These are phyloP conservation scores for Plectosphaerella sp. DNA, from an alignment of 2,329 filamentous ascomycete species.

Conservation along the genomic window DNA sequence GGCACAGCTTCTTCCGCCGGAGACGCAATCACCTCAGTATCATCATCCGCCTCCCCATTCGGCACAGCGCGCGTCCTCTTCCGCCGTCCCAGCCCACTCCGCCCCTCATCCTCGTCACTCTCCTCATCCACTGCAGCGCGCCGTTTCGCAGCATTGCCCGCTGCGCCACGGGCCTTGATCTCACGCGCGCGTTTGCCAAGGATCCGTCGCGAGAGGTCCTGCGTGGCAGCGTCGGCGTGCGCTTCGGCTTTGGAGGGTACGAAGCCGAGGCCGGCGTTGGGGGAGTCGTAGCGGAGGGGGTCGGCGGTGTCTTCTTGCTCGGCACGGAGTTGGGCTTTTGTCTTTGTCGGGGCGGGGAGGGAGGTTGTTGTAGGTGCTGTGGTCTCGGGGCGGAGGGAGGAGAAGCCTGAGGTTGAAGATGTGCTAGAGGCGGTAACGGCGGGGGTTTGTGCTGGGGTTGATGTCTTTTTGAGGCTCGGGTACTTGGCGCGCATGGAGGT, in stretches of 20 bases:
- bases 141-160: constrained; percentile 5
- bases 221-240: constrained; percentile 17
- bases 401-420: constrained; percentile 8
- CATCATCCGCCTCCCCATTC: not conserved
- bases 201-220: constrained; percentile 24
- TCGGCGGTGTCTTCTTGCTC: constrained; percentile 8
- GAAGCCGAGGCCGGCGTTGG: constrained; percentile 39
- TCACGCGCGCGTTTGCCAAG: constrained; percentile 13
- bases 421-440: constrained; percentile 7
- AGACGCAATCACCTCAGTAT: not conserved
- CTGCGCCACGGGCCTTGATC: not conserved
- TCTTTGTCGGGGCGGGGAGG: not conserved
- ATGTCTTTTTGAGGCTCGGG: constrained; percentile 6
- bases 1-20: no score
- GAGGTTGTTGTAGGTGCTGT: constrained; percentile 1
- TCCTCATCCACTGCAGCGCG: constrained; percentile 13
- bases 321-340: not conserved
- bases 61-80: constrained; percentile 21
- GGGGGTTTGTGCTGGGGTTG: constrained; percentile 6
- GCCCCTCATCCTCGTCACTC: constrained; percentile 27
- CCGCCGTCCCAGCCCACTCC: constrained; percentile 31
- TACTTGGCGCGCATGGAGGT: constrained; percentile 15
- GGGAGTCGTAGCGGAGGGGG: constrained; percentile 11
- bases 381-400: constrained; percentile 6
- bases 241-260: constrained; percentile 17